phyloP scores from a whole-genome alignment of 1,139 yeast species.

The Taphrina communis region DNA sequence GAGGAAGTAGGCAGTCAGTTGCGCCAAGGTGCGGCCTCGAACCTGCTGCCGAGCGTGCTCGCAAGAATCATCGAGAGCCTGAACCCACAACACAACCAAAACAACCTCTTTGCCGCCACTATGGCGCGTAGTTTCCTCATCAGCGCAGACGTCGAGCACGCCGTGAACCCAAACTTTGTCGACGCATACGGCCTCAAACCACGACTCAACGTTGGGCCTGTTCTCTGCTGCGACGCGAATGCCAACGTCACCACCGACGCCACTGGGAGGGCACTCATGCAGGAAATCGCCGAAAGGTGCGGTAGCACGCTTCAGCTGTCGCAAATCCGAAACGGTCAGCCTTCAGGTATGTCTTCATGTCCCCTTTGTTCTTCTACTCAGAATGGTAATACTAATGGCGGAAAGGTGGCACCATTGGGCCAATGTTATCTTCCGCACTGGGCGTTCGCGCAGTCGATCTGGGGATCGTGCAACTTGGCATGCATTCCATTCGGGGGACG shows the following conservation, averaged over 20 bases:
- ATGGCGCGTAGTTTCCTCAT: conserved; percentile 82
- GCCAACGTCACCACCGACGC: conserved; percentile 95
- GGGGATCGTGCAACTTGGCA: conserved; percentile 91
- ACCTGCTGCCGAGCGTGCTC: conserved; percentile 73
- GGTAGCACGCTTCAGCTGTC: conserved; percentile 66
- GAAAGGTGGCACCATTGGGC: conserved; percentile 82
- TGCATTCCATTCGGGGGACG: conserved; percentile 96
- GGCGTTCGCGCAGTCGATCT: conserved; percentile 90
- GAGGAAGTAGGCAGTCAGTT: conserved; percentile 93
- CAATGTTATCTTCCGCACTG: conserved; percentile 82
- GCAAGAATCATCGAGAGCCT: conserved; percentile 45
- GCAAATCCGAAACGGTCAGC: conserved; percentile 88
- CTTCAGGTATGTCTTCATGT: conserved; percentile 66
- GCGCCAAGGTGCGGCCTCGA: conserved; percentile 96
- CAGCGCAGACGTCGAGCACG: conserved; percentile 97
- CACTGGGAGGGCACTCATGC: conserved; percentile 81
- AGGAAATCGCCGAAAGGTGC: conserved; percentile 57
- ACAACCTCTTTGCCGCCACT: conserved; percentile 26
- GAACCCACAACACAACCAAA: conserved; percentile 37
- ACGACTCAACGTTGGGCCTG: conserved; percentile 84
- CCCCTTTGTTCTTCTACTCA: neutral
- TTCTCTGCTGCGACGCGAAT: conserved; percentile 88
- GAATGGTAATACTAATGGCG: neutral
- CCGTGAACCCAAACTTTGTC: conserved; percentile 89
- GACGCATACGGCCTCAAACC: conserved; percentile 80